Evolutionary conservation across 1,284 basidiomycete species (phyloP).

Genomic region (Microbotryomycetes sp.): DNA sequence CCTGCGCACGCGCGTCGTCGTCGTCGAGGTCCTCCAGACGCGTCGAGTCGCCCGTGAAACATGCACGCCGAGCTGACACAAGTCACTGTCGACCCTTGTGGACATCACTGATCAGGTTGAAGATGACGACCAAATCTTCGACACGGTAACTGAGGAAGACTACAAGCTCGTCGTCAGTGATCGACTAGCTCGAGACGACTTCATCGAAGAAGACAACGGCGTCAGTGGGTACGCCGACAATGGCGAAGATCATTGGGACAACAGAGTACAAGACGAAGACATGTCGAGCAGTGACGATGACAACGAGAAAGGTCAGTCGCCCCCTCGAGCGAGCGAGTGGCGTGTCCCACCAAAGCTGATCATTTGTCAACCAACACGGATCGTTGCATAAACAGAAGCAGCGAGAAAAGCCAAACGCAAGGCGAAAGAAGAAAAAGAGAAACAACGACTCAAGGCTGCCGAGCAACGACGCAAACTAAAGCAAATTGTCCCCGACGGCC

Average conservation of each 20-base stretch:
- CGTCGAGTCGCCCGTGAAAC: conserved; percentile 7
- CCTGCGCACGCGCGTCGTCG: conserved; percentile 5
- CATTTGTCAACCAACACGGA: no score
- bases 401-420: conserved; percentile 27
- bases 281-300: conserved; percentile 41
- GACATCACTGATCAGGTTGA: conserved; percentile 41
- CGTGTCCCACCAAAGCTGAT: no score
- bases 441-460: conserved; percentile 11
- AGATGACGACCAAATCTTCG: conserved; percentile 72
- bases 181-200: conserved; percentile 84
- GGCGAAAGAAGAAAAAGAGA: conserved; percentile 26
- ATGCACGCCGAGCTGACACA: conserved; percentile 1
- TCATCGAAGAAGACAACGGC: conserved; percentile 75
- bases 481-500: conserved; percentile 46
- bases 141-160: conserved; percentile 86
- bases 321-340: no score
- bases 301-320: conserved; percentile 41
- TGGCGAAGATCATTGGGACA: conserved; percentile 84
- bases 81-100: background rate
- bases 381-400: background rate
- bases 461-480: conserved; percentile 32
- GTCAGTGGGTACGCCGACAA: conserved; percentile 84
- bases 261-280: conserved; percentile 43
- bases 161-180: conserved; percentile 80
- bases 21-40: conserved; percentile 5